Evolutionary conservation across 1,284 basidiomycete genomes (phyloP).

Genomic region (Apiotrichum gracile): DNA sequence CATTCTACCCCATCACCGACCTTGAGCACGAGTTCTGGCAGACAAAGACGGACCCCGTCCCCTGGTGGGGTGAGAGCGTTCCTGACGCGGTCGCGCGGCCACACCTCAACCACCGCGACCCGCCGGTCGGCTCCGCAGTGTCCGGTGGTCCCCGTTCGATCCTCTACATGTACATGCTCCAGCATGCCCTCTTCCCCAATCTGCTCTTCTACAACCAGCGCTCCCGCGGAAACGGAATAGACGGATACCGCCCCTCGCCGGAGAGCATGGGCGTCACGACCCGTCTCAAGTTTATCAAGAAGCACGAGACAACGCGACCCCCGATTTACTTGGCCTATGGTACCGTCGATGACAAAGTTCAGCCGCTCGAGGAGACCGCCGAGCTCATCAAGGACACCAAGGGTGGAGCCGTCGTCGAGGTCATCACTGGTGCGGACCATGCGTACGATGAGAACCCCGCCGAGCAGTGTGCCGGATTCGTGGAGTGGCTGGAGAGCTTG

Average conservation of each 20-base stretch:
- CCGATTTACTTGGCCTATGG: conserved; percentile 38
- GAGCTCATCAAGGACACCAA: conserved; percentile 16
- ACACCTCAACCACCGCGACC: conserved; percentile 36
- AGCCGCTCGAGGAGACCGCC: conserved; percentile 37
- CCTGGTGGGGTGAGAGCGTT: conserved; percentile 35
- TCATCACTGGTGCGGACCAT: conserved; percentile 33
- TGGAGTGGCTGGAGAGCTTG: no score
- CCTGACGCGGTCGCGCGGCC: conserved; percentile 36
- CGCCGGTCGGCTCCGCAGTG: conserved; percentile 30
- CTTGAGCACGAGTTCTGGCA: conserved; percentile 41
- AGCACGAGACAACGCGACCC: conserved; percentile 2
- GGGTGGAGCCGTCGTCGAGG: conserved; percentile 22
- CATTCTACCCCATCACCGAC: conserved; percentile 45
- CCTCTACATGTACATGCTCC: conserved; percentile 45
- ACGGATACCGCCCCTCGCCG: conserved; percentile 34
- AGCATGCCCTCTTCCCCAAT: conserved; percentile 40
- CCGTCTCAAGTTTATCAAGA: conserved; percentile 17
- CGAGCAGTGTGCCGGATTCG: conserved; percentile 34
- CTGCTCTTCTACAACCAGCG: conserved; percentile 40
- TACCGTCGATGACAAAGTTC: conserved; percentile 33
- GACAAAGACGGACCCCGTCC: conserved; percentile 42
- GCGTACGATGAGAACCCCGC: conserved; percentile 37
- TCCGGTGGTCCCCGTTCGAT: conserved; percentile 40
- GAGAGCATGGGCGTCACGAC: conserved; percentile 31
- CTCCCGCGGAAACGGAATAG: conserved; percentile 29